Evolutionary conservation across 192 early-diverging fungal genomes (phyloP).

Genomic region (Haplosporangium gracile): DNA sequence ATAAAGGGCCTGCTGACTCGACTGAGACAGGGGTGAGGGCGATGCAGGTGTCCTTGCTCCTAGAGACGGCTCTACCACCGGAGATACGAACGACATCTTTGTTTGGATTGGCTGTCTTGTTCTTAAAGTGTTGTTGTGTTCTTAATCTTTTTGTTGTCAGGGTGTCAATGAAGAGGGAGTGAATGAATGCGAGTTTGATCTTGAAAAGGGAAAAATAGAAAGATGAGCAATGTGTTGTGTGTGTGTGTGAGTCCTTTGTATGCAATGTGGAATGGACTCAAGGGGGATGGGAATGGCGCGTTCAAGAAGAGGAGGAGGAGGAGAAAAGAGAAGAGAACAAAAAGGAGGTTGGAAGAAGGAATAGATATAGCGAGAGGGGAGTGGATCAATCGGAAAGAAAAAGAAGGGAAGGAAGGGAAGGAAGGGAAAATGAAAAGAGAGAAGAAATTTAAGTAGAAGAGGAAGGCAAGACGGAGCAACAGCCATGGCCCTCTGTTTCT

Average conservation of each 20-base stretch:
- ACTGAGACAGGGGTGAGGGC: neutral
- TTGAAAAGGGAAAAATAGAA: neutral
- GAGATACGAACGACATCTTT: neutral
- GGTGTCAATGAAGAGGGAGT: neutral
- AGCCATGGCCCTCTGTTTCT: neutral
- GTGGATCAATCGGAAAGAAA: neutral
- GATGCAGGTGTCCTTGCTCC: neutral
- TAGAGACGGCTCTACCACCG: neutral
- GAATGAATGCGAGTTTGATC: neutral
- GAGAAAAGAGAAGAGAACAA: constrained; percentile 2
- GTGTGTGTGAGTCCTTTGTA: neutral
- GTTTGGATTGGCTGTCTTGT: neutral
- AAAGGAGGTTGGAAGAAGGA: neutral
- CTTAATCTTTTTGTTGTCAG: neutral
- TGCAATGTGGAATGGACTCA: neutral
- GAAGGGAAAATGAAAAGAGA: too few relatives aligned
- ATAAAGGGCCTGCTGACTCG: neutral
- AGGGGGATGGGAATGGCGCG: neutral
- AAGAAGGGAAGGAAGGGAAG: neutral
- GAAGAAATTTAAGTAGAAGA: neutral
- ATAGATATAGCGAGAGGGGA: neutral
- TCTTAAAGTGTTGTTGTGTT: neutral
- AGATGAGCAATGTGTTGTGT: neutral
- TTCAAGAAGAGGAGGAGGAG: constrained; percentile 2
- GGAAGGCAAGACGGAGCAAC: neutral